phyloP scores from a whole-genome alignment of 164 flowering plant species.

The Vitis riparia region DNA sequence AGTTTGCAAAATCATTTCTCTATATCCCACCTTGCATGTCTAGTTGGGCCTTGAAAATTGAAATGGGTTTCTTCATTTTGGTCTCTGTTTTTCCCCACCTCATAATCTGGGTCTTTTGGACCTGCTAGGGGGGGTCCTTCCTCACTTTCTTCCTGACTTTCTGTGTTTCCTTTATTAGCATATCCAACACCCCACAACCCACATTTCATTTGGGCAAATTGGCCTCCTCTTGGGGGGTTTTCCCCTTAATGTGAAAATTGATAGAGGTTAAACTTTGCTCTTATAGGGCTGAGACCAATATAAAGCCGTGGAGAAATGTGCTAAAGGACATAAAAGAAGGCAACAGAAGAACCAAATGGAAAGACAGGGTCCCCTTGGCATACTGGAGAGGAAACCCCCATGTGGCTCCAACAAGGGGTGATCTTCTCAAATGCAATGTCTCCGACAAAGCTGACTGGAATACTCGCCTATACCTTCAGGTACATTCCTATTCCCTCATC shows the following conservation, averaged over 20 bases:
- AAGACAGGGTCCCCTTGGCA: slow-evolving; percentile 48
- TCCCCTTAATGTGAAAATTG: background rate
- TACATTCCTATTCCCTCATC: background rate
- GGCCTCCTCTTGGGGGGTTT: background rate
- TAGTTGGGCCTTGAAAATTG: no score
- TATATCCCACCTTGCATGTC: no score
- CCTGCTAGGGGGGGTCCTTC: no score
- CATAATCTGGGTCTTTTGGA: no score
- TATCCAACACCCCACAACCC: no score
- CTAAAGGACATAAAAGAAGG: slow-evolving; percentile 35
- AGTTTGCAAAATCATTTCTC: background rate
- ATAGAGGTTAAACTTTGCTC: background rate
- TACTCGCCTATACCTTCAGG: slow-evolving; percentile 39
- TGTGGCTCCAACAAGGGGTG: slow-evolving; percentile 29
- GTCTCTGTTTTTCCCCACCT: no score
- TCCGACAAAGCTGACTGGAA: slow-evolving; percentile 35
- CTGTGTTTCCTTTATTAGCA: no score
- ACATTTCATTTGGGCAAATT: no score
- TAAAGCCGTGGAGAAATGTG: slow-evolving; percentile 37
- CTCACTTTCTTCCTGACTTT: no score
- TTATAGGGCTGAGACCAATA: slow-evolving; percentile 41
- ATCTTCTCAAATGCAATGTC: slow-evolving; percentile 41
- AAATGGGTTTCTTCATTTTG: no score
- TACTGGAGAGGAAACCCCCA: slow-evolving; percentile 53
- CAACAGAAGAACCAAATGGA: slow-evolving; percentile 37